These are phyloP conservation scores for Thermothelomyces thermophilus DNA, from an alignment of 2,329 filamentous ascomycete species.

Conservation along the genomic window DNA sequence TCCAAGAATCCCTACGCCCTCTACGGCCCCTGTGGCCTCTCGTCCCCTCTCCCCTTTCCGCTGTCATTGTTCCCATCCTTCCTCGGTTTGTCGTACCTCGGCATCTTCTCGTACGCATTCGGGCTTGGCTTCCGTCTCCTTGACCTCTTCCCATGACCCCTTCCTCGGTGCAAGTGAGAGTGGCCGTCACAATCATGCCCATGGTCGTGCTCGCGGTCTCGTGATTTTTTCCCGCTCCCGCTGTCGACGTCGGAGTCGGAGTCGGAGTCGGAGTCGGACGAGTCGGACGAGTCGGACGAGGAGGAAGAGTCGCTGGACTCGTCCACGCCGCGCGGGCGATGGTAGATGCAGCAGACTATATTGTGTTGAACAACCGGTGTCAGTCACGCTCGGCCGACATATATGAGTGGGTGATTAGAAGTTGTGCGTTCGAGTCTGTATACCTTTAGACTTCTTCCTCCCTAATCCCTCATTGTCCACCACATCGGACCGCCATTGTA, in stretches of 20 bases:
- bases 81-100: constrained; percentile 41
- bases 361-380: not conserved
- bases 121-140: constrained; percentile 56
- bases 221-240: not conserved
- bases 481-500: constrained; percentile 89
- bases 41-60: not conserved
- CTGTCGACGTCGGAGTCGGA: constrained; percentile 33
- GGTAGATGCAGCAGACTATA: constrained; percentile 97
- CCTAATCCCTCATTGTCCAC: constrained; percentile 94
- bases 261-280: constrained; percentile 44
- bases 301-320: constrained; percentile 69
- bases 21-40: not conserved
- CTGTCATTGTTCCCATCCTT: constrained; percentile 17
- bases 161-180: constrained; percentile 26
- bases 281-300: constrained; percentile 42
- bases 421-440: constrained; percentile 11
- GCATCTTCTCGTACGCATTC: constrained; percentile 76
- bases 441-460: constrained; percentile 91
- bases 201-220: constrained; percentile 28
- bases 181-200: constrained; percentile 30
- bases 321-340: constrained; percentile 71
- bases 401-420: not conserved
- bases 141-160: constrained; percentile 36
- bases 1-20: not conserved
- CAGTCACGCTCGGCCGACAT: not conserved